These are phyloP conservation scores for Fusarium solani-melongenae DNA, from an alignment of 2,329 filamentous ascomycete genomes.

Conservation along the genomic window DNA sequence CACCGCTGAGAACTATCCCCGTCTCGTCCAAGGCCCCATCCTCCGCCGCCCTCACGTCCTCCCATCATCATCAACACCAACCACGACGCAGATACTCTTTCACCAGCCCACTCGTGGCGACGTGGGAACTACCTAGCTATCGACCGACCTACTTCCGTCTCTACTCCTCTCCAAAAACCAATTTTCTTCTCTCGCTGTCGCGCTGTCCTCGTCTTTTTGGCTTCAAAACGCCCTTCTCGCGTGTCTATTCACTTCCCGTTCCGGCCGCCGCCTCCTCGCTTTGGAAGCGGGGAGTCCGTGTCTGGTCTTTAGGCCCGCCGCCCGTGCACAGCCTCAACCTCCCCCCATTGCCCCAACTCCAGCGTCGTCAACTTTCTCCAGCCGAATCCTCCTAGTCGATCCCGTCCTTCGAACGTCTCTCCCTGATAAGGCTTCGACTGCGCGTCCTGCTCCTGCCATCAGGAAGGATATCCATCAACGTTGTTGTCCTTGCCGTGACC, in stretches of 20 bases:
- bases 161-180: neutral
- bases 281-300: constrained; percentile 45
- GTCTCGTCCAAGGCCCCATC: constrained; percentile 26
- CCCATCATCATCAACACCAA: constrained; percentile 33
- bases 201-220: constrained; percentile 6
- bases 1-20: constrained; percentile 25
- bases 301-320: constrained; percentile 41
- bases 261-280: constrained; percentile 40
- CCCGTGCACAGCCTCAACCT: constrained; percentile 48
- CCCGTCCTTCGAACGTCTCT: constrained; percentile 25
- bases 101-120: constrained; percentile 25
- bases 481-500: constrained; percentile 37
- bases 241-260: constrained; percentile 37
- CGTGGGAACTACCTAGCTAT: neutral
- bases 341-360: constrained; percentile 36
- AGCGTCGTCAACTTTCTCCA: constrained; percentile 43
- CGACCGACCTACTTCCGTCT: neutral
- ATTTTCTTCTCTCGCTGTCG: neutral
- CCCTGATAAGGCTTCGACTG: constrained; percentile 32
- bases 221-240: constrained; percentile 17
- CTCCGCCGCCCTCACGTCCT: constrained; percentile 16
- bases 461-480: constrained; percentile 24
- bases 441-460: constrained; percentile 27
- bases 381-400: constrained; percentile 32
- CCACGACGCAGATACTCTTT: constrained; percentile 10